Conservation (phyloP, 73 alveolate species). For the Vitrella brassicaformis region DNA sequence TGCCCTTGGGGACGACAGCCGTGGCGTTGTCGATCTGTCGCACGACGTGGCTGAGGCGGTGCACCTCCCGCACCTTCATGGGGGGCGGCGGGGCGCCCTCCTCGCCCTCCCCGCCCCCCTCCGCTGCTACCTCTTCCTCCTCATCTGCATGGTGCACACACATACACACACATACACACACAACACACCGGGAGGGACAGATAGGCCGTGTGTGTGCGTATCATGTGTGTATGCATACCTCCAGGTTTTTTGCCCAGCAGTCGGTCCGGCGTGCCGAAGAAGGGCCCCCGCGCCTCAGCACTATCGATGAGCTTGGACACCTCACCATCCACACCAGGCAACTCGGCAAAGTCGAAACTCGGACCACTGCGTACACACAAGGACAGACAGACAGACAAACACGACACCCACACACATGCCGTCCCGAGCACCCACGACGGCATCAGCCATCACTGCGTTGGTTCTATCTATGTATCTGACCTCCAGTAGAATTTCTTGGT, state of each 20-base stretch:
- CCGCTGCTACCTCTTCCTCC: background rate
- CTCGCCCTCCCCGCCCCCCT: background rate
- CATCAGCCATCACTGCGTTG: background rate
- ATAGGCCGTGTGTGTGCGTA: background rate
- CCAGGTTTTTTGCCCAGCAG: background rate
- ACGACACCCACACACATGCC: too few relatives aligned
- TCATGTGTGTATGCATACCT: background rate
- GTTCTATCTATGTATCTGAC: background rate
- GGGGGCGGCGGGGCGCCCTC: background rate
- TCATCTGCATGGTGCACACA: background rate
- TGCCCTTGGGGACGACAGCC: background rate
- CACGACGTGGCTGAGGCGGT: background rate
- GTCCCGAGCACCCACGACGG: background rate
- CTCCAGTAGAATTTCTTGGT: background rate
- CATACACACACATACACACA: background rate
- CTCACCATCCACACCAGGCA: background rate
- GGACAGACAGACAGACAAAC: background rate
- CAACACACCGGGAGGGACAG: background rate
- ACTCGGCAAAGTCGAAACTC: background rate
- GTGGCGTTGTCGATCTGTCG: background rate
- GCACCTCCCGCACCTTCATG: background rate
- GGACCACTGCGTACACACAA: background rate
- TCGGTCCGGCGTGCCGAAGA: background rate
- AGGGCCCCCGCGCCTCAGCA: background rate
- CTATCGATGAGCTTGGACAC: background rate